These are phyloP conservation scores for Penicillium sp. DNA, from an alignment of 2,329 filamentous ascomycete genomes.

Conservation along the genomic window DNA sequence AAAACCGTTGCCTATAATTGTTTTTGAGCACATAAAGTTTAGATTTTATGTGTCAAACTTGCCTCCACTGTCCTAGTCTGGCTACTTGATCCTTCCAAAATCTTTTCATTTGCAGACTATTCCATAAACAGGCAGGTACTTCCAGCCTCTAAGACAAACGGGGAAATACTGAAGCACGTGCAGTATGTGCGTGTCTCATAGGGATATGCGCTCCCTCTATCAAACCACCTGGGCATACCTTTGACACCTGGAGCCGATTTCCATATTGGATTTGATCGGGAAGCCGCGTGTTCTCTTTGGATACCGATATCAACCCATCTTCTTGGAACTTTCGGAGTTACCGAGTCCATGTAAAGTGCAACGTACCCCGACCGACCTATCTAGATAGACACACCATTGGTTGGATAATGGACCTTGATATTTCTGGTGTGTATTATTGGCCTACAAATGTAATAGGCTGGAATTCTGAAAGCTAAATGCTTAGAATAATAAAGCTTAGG, in stretches of 20 bases:
- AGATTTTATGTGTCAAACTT: background rate
- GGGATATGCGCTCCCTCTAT: background rate
- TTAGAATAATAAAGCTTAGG: slow-evolving; percentile 5
- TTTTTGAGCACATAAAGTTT: background rate
- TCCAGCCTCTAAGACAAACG: background rate
- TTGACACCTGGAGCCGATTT: background rate
- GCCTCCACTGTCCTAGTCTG: background rate
- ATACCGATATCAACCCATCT: background rate
- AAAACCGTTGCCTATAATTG: too few species aligned
- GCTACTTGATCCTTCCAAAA: background rate
- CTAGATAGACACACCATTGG: background rate
- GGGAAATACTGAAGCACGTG: background rate
- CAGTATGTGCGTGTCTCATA: background rate
- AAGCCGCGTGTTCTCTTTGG: background rate
- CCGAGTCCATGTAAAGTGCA: background rate
- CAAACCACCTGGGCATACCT: background rate
- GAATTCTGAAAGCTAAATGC: background rate
- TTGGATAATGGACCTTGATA: background rate
- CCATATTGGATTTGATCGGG: background rate
- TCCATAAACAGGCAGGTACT: background rate
- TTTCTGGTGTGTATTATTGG: background rate
- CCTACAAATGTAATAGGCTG: background rate
- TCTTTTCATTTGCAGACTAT: background rate
- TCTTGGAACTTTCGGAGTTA: background rate
- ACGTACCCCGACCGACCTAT: background rate